phyloP scores from a whole-genome alignment of 2,329 filamentous ascomycete species.

The Nemania abortiva region DNA sequence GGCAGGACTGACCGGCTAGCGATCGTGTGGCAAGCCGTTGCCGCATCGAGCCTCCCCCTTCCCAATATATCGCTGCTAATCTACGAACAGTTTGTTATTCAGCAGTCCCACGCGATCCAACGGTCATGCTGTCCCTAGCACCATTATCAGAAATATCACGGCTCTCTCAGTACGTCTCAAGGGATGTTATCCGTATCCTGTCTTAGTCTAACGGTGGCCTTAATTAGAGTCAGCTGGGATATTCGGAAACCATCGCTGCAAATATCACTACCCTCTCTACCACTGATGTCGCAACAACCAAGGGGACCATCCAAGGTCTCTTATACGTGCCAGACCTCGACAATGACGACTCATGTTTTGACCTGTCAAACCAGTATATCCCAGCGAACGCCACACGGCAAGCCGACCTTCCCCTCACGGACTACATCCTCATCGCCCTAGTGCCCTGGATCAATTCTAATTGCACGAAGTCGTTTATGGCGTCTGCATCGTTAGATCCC shows the following conservation, averaged over 20 bases:
- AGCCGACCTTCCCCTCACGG: slow-evolving; percentile 73
- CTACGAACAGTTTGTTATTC: slow-evolving; percentile 64
- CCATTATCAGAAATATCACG: slow-evolving; percentile 68
- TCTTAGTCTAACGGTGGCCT: slow-evolving; percentile 27
- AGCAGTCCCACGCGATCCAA: slow-evolving; percentile 69
- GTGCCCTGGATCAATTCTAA: slow-evolving; percentile 84
- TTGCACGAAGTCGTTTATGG: slow-evolving; percentile 81
- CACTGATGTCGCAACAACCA: slow-evolving; percentile 69
- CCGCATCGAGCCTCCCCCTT: slow-evolving; percentile 1
- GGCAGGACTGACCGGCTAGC: neutral
- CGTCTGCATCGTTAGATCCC: slow-evolving; percentile 67
- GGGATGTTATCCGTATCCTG: slow-evolving; percentile 36
- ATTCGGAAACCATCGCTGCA: slow-evolving; percentile 62
- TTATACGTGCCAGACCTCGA: slow-evolving; percentile 84
- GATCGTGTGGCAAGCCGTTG: neutral
- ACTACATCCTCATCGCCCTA: slow-evolving; percentile 82
- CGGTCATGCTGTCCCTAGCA: slow-evolving; percentile 63
- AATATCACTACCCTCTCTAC: slow-evolving; percentile 83
- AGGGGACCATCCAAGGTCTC: slow-evolving; percentile 78
- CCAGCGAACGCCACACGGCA: slow-evolving; percentile 80
- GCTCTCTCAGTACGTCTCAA: slow-evolving; percentile 63
- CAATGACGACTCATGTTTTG: slow-evolving; percentile 69
- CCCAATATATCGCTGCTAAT: slow-evolving; percentile 35
- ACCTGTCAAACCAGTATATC: slow-evolving; percentile 73
- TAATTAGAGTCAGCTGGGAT: slow-evolving; percentile 60